Percentiles rank a stretch among this genome's conserved stretches.
phyloP scores from a whole-genome alignment of 2,329 filamentous ascomycete genomes.

The Beauveria sp. region DNA sequence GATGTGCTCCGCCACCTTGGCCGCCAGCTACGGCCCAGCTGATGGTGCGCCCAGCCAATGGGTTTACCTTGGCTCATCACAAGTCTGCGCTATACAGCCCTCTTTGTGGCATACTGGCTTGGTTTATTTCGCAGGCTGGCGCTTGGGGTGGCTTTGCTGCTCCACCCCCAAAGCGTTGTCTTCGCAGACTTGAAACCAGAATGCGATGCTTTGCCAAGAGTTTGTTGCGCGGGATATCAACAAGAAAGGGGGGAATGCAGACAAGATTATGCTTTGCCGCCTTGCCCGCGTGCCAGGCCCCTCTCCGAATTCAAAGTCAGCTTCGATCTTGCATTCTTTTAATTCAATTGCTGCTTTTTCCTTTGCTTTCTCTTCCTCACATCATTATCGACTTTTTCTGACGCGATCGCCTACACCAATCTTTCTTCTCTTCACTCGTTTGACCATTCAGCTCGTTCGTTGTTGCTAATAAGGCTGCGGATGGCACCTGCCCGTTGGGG shows the following conservation, averaged over 20 bases:
- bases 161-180: constrained; percentile 5
- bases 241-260: neutral
- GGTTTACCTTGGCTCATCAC: constrained; percentile 2
- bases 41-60: constrained; percentile 2
- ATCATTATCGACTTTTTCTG: neutral
- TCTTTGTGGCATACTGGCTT: neutral
- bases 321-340: neutral
- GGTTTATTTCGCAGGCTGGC: neutral
- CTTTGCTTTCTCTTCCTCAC: neutral
- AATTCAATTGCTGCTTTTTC: neutral
- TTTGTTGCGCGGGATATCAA: neutral
- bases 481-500: neutral
- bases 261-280: neutral
- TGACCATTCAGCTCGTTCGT: neutral
- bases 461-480: neutral
- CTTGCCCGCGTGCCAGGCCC: neutral
- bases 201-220: constrained; percentile 6
- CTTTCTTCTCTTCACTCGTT: neutral
- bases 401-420: neutral
- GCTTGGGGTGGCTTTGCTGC: neutral
- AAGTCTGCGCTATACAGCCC: neutral
- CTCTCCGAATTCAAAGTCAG: neutral
- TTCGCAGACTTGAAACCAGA: neutral
- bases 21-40: neutral
- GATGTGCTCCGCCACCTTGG: neutral